These are phyloP conservation scores for Daldinia decipiens DNA, from an alignment of 495 filamentous ascomycete genomes.

Conservation along the genomic window DNA sequence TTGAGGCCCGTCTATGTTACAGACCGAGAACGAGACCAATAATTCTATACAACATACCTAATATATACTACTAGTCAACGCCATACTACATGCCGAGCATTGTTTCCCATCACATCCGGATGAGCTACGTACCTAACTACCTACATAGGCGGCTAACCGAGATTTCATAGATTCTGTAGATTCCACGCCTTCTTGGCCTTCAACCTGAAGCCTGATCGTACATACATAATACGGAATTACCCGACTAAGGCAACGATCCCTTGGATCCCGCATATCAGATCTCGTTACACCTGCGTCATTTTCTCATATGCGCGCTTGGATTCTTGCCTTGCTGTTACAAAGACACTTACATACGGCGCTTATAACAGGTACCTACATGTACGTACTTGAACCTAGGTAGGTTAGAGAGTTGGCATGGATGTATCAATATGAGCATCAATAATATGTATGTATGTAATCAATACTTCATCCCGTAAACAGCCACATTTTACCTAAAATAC, in stretches of 20 bases:
- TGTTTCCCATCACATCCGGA: constrained; percentile 13
- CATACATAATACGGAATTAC: neutral
- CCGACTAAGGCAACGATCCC: constrained; percentile 2
- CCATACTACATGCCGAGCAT: constrained; percentile 11
- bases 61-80: constrained; percentile 4
- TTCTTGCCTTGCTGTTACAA: neutral
- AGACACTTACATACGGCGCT: neutral
- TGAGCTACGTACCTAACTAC: constrained; percentile 5
- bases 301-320: neutral
- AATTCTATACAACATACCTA: neutral
- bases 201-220: neutral
- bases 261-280: constrained; percentile 22
- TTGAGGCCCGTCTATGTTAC: neutral
- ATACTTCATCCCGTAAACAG: neutral
- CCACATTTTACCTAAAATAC: neutral
- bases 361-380: neutral
- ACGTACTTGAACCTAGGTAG: neutral
- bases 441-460: constrained; percentile 7
- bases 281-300: constrained; percentile 16
- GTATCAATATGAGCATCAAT: neutral
- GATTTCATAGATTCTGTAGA: constrained; percentile 12
- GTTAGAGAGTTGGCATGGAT: neutral
- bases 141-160: constrained; percentile 12
- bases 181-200: neutral
- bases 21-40: too few species aligned